Base-by-base conservation (phyloP, 208 protist species). In the Wallacemonas rigidus region DNA sequence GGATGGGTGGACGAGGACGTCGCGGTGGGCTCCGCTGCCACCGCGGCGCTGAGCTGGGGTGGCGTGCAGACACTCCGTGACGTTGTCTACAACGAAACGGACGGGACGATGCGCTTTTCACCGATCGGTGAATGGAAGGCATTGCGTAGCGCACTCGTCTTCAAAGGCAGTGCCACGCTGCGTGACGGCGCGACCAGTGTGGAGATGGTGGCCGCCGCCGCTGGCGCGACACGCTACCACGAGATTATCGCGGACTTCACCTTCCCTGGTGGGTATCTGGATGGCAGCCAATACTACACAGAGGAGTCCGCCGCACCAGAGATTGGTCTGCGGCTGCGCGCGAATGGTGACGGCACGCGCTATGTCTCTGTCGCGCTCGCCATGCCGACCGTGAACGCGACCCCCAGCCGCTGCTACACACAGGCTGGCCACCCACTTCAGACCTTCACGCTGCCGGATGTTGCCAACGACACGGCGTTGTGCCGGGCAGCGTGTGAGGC, bases 81-180 rank as follows among this genome's bases (percentile, higher is more conserved):
- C 38, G 63, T 80, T 11, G 54, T 58, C 15, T 86, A 80, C 71
- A 68, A 80, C 69, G 41, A 17, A 12, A 54, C 36, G n/a, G 75
- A 72, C 48, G 2, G n/a, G 1, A 58, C 67, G n/a, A 4, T 82
- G n/a, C 62, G 60, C 14, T 74, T 71, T 9, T 51, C 64, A 6
- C 72, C 77, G 2, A 55, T 69, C 48, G 41, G 50, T 4, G 72
- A 76, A 68, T 55, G 77, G 38, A 64, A 72, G 41, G 54, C 69
- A 15, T 44, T 83, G 69, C 74, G 70, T 26, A 38, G 15, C 14
- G 7, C 35, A 41, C 14, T 41, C 8, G 44, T 2, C 41, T 76
- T 51, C 17, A n/a, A 40, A n/a, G 51, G 57, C 15, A 50, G 8
- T 8, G 15, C 55, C n/a, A 45, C 57, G 2, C 44, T 72, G 7